These are phyloP conservation scores for Dendrocalamus latiflorus DNA, from an alignment of 202 grass and related monocot genomes.

Conservation along the genomic window DNA sequence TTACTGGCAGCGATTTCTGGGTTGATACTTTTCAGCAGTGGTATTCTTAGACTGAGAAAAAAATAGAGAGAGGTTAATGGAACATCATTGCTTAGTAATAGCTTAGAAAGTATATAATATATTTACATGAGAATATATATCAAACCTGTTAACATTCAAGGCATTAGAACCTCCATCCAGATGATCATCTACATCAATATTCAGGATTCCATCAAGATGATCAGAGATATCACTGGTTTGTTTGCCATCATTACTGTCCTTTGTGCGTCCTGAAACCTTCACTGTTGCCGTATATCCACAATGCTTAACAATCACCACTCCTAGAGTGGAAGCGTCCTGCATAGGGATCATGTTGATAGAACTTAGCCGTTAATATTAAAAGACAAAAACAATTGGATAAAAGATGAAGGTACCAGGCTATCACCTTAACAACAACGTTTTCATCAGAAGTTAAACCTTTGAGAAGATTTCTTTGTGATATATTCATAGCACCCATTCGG, in stretches of 20 bases:
- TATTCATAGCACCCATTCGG: constrained; percentile 44
- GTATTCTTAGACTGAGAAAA: constrained; percentile 77
- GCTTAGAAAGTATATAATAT: not conserved
- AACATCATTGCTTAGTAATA: not conserved
- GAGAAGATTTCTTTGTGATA: constrained; percentile 80
- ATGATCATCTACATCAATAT: constrained; percentile 58
- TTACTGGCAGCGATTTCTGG: constrained; percentile 32
- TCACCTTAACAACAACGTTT: constrained; percentile 71
- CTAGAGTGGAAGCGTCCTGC: constrained; percentile 71
- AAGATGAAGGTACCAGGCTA: constrained; percentile 7
- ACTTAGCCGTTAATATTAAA: constrained; percentile 1
- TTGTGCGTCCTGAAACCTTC: constrained; percentile 50
- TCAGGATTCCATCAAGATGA: constrained; percentile 55
- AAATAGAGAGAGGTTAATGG: not conserved
- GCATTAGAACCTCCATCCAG: constrained; percentile 87
- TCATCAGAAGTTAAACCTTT: constrained; percentile 98
- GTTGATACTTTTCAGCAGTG: constrained; percentile 42
- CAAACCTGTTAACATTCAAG: constrained; percentile 94
- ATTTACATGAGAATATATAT: constrained; percentile 1
- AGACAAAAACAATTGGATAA: not conserved
- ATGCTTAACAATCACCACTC: constrained; percentile 91
- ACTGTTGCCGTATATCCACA: constrained; percentile 89
- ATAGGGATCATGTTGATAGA: constrained; percentile 17
- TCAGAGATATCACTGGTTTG: constrained; percentile 42
- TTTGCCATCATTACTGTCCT: constrained; percentile 31